These are phyloP conservation scores for Aureobasidium mangrovei DNA, from an alignment of 2,329 filamentous ascomycete genomes.

Conservation along the genomic window DNA sequence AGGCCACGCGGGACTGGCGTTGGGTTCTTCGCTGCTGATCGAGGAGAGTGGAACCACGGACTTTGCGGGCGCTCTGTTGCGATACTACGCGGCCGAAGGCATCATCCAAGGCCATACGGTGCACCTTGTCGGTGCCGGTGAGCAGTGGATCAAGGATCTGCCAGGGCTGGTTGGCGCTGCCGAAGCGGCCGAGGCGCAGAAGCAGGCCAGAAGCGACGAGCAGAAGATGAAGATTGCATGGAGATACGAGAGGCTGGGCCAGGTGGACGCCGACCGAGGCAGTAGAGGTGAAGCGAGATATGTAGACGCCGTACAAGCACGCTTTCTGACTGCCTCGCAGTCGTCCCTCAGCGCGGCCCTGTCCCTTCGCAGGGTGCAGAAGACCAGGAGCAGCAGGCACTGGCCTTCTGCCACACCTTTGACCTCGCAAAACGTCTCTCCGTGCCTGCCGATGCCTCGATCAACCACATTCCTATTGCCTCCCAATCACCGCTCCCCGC, in stretches of 20 bases:
- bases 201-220: conserved; percentile 33
- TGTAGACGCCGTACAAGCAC: neutral
- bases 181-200: conserved; percentile 30
- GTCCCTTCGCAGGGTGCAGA: neutral
- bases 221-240: conserved; percentile 99
- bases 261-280: conserved; percentile 44
- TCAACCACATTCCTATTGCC: conserved; percentile 50
- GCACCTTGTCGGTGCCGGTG: conserved; percentile 71
- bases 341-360: conserved; percentile 11
- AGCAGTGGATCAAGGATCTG: conserved; percentile 73
- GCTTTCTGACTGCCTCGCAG: conserved; percentile 13
- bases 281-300: conserved; percentile 50
- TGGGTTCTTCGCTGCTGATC: conserved; percentile 72
- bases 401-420: conserved; percentile 43
- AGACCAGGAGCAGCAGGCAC: conserved; percentile 19
- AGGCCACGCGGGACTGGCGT: conserved; percentile 73
- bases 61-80: conserved; percentile 73
- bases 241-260: conserved; percentile 82
- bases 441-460: conserved; percentile 31
- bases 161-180: conserved; percentile 58
- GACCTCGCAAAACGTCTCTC: conserved; percentile 43
- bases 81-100: conserved; percentile 89
- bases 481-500: conserved; percentile 52
- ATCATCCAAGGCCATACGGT: conserved; percentile 84
- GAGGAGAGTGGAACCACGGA: conserved; percentile 91